These are phyloP conservation scores for Porcisia hertigi DNA, from an alignment of 208 protist genomes.

Conservation along the genomic window DNA sequence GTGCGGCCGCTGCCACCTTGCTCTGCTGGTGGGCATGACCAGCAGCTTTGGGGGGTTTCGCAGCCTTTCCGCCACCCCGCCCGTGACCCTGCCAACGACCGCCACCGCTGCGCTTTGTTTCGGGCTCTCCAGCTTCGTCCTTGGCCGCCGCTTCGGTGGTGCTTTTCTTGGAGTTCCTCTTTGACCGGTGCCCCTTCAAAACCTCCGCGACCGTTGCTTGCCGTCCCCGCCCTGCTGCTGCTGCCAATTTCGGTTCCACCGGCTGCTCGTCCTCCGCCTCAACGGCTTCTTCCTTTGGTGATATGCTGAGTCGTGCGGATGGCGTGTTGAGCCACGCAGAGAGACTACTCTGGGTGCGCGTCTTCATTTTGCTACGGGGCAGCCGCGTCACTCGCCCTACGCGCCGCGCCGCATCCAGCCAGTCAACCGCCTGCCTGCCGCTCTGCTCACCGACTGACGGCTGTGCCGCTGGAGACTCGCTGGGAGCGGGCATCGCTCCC, in stretches of 20 bases:
- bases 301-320: slow-evolving; percentile 24
- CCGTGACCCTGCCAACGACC: neutral
- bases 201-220: slow-evolving; percentile 27
- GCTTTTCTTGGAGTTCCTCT: slow-evolving; percentile 21
- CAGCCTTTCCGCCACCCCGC: neutral
- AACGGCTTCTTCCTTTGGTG: neutral
- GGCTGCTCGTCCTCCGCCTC: slow-evolving; percentile 7
- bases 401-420: slow-evolving; percentile 58
- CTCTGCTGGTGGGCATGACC: neutral
- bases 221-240: slow-evolving; percentile 9
- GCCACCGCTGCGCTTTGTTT: slow-evolving; percentile 6
- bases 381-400: slow-evolving; percentile 57
- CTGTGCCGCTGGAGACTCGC: neutral
- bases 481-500: neutral
- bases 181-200: slow-evolving; percentile 17
- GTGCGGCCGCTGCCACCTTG: neutral
- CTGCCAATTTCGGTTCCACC: slow-evolving; percentile 2
- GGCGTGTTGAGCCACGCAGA: slow-evolving; percentile 83
- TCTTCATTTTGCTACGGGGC: slow-evolving; percentile 41
- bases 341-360: slow-evolving; percentile 54
- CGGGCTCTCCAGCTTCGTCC: neutral
- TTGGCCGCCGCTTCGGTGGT: slow-evolving; percentile 10
- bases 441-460: neutral
- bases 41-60: slow-evolving; percentile 13
- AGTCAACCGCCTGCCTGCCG: slow-evolving; percentile 36